phyloP scores from a whole-genome alignment of 2,329 filamentous ascomycete genomes.

The Gnomoniopsis smithogilvyi region DNA sequence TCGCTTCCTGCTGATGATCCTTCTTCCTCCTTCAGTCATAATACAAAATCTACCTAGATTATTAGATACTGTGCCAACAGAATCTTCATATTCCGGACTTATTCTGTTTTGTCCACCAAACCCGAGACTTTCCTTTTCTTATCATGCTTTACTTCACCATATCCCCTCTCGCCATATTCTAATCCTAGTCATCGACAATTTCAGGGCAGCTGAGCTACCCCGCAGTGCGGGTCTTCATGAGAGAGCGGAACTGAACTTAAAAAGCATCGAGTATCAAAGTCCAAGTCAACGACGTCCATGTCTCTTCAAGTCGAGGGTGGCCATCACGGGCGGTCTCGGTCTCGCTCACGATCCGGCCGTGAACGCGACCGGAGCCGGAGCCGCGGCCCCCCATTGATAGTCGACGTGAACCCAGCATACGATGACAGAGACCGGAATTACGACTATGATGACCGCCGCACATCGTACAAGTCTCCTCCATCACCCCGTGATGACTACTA shows the following conservation, averaged over 20 bases:
- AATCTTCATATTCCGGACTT: neutral
- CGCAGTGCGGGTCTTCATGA: constrained; percentile 11
- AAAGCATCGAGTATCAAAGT: neutral
- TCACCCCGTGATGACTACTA: constrained; percentile 31
- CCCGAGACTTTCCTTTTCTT: no score
- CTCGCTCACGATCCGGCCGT: constrained; percentile 39
- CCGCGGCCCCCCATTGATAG: constrained; percentile 29
- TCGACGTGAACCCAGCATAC: constrained; percentile 43
- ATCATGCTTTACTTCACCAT: neutral
- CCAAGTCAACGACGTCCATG: constrained; percentile 32
- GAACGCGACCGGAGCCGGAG: constrained; percentile 33
- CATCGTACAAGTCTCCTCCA: constrained; percentile 21
- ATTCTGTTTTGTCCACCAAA: no score
- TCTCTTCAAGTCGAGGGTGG: constrained; percentile 48
- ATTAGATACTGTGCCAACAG: neutral
- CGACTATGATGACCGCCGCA: constrained; percentile 29
- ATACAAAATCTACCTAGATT: neutral
- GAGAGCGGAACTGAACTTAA: neutral
- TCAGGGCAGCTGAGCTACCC: neutral
- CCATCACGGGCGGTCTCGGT: constrained; percentile 45
- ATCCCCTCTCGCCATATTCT: neutral
- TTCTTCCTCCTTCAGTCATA: neutral
- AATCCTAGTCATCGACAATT: no score
- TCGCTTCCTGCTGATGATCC: neutral
- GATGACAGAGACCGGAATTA: constrained; percentile 29